These are phyloP conservation scores for Kwoniella sp. DNA, from an alignment of 768 basidiomycete species.

Conservation along the genomic window DNA sequence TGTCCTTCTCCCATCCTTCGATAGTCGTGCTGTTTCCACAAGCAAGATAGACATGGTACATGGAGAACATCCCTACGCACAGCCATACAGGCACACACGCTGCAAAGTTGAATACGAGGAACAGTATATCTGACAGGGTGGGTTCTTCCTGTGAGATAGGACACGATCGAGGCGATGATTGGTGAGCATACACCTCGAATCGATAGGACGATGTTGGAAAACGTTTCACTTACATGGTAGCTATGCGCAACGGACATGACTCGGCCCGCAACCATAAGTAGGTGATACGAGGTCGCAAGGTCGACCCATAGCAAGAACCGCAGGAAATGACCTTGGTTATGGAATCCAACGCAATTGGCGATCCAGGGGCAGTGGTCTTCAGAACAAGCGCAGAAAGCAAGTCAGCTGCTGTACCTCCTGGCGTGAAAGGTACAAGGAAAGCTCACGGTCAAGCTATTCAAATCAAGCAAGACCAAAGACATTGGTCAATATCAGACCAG, in stretches of 20 bases:
- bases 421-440: too few relatives aligned
- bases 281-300: constrained; percentile 80
- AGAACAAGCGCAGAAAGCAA: neutral
- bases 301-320: constrained; percentile 93
- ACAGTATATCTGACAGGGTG: constrained; percentile 69
- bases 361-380: constrained; percentile 56
- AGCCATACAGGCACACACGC: constrained; percentile 82
- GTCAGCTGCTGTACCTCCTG: too few relatives aligned
- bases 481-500: neutral
- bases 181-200: too few relatives aligned
- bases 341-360: constrained; percentile 70
- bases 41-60: constrained; percentile 83
- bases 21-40: constrained; percentile 88
- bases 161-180: too few relatives aligned
- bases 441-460: constrained; percentile 31
- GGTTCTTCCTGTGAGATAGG: constrained; percentile 65
- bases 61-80: constrained; percentile 83
- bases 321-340: constrained; percentile 75
- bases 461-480: neutral
- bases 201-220: too few relatives aligned
- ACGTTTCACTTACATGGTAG: constrained; percentile 21
- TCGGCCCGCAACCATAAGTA: constrained; percentile 17
- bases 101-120: constrained; percentile 84
- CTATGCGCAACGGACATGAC: constrained; percentile 15
- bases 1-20: constrained; percentile 97